These are phyloP conservation scores for Neckera pumila DNA, from an alignment of 225 moss, liverwort and hornwort species.

Conservation along the genomic window DNA sequence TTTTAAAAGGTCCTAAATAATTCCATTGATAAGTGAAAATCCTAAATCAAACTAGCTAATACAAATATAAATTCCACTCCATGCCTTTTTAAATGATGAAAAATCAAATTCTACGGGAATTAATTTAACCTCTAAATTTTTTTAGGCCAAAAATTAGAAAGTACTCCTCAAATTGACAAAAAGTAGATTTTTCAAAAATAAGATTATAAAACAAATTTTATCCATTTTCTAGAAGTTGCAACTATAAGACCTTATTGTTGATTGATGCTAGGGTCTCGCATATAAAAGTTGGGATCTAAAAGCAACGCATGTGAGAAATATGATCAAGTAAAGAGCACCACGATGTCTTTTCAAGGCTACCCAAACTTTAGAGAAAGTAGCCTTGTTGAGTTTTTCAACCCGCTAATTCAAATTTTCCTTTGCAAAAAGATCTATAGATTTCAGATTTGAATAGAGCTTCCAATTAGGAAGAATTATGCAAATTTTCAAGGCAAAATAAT, in stretches of 20 bases:
- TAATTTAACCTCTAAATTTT: background rate
- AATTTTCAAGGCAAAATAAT: background rate
- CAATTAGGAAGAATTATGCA: background rate
- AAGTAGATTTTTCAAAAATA: background rate
- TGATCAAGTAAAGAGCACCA: background rate
- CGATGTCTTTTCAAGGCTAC: background rate
- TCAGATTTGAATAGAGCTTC: background rate
- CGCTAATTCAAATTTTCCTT: background rate
- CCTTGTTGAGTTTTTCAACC: background rate
- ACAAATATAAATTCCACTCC: background rate
- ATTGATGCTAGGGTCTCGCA: background rate
- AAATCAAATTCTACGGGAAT: background rate
- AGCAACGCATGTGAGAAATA: background rate
- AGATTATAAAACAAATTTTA: background rate
- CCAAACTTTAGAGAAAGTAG: fast-evolving
- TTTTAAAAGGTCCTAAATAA: background rate
- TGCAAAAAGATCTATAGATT: background rate
- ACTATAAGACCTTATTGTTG: fast-evolving
- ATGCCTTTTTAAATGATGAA: background rate
- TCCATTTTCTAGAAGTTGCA: background rate
- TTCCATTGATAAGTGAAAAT: background rate
- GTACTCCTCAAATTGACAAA: fast-evolving
- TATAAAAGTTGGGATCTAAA: background rate
- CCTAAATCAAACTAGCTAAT: background rate
- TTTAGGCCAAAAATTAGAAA: background rate